Evolutionary conservation across 805 yeast species (phyloP), one percentile per base, ranked within the genome.

Genomic region (Jamesozyma hellenica): DNA sequence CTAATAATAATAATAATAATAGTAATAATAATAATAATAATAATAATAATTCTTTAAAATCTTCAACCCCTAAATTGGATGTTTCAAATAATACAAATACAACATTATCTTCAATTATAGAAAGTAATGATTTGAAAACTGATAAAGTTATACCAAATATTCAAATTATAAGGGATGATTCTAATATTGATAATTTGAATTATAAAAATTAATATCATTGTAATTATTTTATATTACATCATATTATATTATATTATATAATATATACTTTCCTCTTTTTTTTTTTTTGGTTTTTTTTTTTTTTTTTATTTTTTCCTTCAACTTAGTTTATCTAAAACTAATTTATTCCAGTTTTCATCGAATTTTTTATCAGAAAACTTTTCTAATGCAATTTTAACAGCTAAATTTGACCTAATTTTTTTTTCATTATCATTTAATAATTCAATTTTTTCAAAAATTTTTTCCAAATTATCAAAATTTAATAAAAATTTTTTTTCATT

Each of bases 311-410:
- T n/a, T n/a, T n/a, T n/a, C n/a, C n/a, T n/a, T n/a, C n/a, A n/a
- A n/a, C n/a, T 36, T 18, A 42, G 27, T 16, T 13, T 6, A 17
- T 15, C 44, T 36, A 56, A 41, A 3, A 55, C 55, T 4, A 38
- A 26, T 28, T 49, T 42, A n/a, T 48, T 56, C 94, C 94, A 84
- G 19, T 63, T 60, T 7, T 45, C 47, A 29, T 67, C 72, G 52
- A 84, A 84, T 19, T 61, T 65, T 15, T 60, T 61, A 53, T 82
- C 83, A 4, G 85, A 75, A 52, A 85, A 84, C 53, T 74, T 70
- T 37, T 69, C 65, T 25, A 59, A 43, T 10, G 68, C 75, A 42
- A 70, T 56, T n/a, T 59, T 52, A 34, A 53, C 48, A 6, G 73
- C 87, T 30, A 74, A 56, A 10, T 53, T 43, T 14, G 82, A 65